Conservation (phyloP, 495 filamentous ascomycete genomes). For the Penicillium soppii region DNA sequence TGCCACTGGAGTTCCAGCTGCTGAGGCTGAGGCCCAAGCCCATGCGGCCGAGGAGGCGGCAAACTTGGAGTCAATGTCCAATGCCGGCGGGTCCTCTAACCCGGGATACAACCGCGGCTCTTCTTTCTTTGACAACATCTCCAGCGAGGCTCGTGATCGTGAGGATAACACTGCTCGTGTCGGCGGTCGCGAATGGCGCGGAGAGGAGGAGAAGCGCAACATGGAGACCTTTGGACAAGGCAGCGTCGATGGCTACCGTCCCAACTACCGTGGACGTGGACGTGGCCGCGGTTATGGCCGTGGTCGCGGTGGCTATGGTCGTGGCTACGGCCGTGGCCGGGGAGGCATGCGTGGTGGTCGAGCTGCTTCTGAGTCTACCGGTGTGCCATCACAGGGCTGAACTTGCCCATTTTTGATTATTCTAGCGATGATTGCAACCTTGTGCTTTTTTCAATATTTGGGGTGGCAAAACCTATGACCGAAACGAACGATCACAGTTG, state of each 20-base stretch:
- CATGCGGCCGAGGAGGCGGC: conserved; percentile 35
- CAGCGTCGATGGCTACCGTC: conserved; percentile 85
- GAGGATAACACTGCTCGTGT: conserved; percentile 66
- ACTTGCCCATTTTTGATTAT: conserved; percentile 2
- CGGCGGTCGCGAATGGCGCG: conserved; percentile 87
- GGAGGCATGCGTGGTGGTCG: conserved; percentile 42
- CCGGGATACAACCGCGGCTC: conserved; percentile 71
- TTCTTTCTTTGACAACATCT: conserved; percentile 98
- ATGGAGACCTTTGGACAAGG: conserved; percentile 99
- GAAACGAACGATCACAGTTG: conserved; percentile 29
- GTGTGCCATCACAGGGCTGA: conserved; percentile 42
- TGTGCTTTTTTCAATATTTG: conserved; percentile 18
- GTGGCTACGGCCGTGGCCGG: conserved; percentile 32
- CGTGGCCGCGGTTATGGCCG: conserved; percentile 59
- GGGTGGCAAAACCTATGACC: conserved; percentile 21
- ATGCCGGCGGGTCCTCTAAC: conserved; percentile 17
- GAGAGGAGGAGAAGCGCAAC: conserved; percentile 91
- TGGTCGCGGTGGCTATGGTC: conserved; percentile 59
- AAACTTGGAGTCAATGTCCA: conserved; percentile 32
- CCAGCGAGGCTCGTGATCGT: conserved; percentile 87
- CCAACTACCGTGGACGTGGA: conserved; percentile 65
- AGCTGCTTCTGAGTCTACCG: conserved; percentile 39
- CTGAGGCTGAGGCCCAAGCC: conserved; percentile 45
- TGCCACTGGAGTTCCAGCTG: conserved; percentile 68
- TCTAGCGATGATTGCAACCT: conserved; percentile 17